These are phyloP conservation scores for Lachnellula cervina DNA, from an alignment of 2,329 filamentous ascomycete species.

Conservation along the genomic window DNA sequence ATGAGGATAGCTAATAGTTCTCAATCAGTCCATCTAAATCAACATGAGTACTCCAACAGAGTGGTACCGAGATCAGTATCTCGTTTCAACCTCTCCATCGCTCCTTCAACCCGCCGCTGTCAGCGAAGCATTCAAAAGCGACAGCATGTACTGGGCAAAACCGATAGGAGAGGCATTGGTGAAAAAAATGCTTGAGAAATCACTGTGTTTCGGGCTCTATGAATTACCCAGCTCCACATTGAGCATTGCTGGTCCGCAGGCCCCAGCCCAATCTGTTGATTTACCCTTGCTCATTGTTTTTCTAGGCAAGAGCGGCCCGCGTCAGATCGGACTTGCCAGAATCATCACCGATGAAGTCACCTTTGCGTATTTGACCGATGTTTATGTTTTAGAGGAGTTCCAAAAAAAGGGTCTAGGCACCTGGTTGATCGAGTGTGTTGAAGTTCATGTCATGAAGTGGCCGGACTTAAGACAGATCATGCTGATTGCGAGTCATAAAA, in stretches of 20 bases:
- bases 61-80: constrained; percentile 51
- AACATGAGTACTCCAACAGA: constrained; percentile 20
- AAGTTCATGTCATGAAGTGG: not conserved
- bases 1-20: not conserved
- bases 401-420: constrained; percentile 58
- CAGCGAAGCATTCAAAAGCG: constrained; percentile 50
- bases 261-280: not conserved
- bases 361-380: constrained; percentile 65
- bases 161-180: constrained; percentile 45
- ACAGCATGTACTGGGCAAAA: constrained; percentile 58
- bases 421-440: constrained; percentile 59
- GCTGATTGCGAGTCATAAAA: constrained; percentile 39
- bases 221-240: constrained; percentile 31
- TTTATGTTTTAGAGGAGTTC: constrained; percentile 57
- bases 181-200: constrained; percentile 50
- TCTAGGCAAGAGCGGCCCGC: constrained; percentile 20
- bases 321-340: constrained; percentile 54
- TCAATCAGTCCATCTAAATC: not conserved
- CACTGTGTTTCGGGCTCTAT: constrained; percentile 57
- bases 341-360: constrained; percentile 67
- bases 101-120: constrained; percentile 51
- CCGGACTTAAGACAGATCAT: not conserved
- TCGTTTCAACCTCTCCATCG: constrained; percentile 56
- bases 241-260: constrained; percentile 29
- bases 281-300: constrained; percentile 1